phyloP scores from a whole-genome alignment of 176 grass and related monocot genomes.

The Raddia distichophylla region DNA sequence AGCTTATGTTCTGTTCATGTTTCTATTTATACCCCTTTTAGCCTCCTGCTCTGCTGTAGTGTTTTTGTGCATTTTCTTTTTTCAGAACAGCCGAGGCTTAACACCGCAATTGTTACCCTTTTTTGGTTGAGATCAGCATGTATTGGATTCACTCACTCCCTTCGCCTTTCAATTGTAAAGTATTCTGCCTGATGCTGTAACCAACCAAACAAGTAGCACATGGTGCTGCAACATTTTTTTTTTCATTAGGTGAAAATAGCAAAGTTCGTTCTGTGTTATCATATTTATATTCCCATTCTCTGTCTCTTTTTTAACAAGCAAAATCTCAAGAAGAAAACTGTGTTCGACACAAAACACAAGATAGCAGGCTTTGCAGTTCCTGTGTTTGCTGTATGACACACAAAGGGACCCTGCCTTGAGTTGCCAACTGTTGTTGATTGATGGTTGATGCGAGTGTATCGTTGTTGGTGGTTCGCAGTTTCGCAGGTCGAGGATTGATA shows the following conservation, averaged over 20 bases:
- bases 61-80: constrained; percentile 6
- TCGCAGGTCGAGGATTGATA: constrained; percentile 17
- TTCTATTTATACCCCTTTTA: constrained; percentile 30
- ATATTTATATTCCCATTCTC: background rate
- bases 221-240: background rate
- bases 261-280: background rate
- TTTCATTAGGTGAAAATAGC: background rate
- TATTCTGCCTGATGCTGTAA: background rate
- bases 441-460: background rate
- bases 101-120: constrained; percentile 40
- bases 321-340: background rate
- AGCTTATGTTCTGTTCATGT: constrained; percentile 2
- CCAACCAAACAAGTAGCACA: background rate
- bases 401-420: background rate
- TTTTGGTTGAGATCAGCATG: constrained; percentile 37
- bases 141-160: background rate
- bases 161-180: constrained; percentile 6
- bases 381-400: background rate
- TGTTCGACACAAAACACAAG: background rate
- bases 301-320: background rate
- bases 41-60: constrained; percentile 43
- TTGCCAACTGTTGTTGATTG: constrained; percentile 11
- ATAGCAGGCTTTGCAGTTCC: background rate
- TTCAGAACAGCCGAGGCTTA: constrained; percentile 45
- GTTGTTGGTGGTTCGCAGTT: constrained; percentile 28